Conservation (phyloP, 78 protist species). For the Diacronema lutheri region DNA sequence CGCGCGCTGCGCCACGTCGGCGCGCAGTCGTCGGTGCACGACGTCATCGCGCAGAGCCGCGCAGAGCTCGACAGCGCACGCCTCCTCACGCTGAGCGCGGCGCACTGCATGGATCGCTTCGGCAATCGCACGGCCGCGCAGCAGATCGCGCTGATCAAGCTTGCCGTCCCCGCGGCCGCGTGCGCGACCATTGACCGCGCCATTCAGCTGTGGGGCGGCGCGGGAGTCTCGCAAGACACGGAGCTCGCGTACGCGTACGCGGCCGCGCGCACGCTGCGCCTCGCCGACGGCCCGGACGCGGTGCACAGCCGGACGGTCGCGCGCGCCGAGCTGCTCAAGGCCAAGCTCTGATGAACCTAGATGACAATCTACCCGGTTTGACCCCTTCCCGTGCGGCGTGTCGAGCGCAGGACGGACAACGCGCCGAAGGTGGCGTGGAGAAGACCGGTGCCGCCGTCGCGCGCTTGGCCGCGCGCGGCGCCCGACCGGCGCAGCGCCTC, state of each 20-base stretch:
- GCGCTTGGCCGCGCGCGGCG: too few relatives aligned
- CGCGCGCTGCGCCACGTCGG: constrained; percentile 38
- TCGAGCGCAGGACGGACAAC: too few relatives aligned
- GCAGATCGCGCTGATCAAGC: constrained; percentile 58
- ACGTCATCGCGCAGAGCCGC: constrained; percentile 55
- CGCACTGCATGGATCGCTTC: constrained; percentile 39
- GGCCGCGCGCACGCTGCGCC: constrained; percentile 50
- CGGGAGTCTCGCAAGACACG: constrained; percentile 33
- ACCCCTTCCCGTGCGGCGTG: too few relatives aligned
- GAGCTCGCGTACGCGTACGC: constrained; percentile 24
- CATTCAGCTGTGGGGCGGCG: constrained; percentile 54
- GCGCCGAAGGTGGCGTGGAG: too few relatives aligned
- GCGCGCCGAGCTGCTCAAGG: too few relatives aligned
- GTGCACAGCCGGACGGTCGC: constrained; percentile 8
- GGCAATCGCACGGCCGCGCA: constrained; percentile 40
- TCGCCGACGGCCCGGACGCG: constrained; percentile 83
- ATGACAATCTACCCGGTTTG: too few relatives aligned
- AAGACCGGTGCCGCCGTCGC: too few relatives aligned
- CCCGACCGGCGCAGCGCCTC: too few relatives aligned
- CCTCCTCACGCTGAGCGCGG: constrained; percentile 58
- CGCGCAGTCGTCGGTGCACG: neutral
- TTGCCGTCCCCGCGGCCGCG: constrained; percentile 61
- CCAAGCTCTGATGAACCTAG: too few relatives aligned
- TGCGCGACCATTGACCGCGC: constrained; percentile 60
- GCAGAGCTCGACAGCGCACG: constrained; percentile 68